phyloP scores from a whole-genome alignment of 1,139 yeast species.

The Meyerozyma elateridarum region DNA sequence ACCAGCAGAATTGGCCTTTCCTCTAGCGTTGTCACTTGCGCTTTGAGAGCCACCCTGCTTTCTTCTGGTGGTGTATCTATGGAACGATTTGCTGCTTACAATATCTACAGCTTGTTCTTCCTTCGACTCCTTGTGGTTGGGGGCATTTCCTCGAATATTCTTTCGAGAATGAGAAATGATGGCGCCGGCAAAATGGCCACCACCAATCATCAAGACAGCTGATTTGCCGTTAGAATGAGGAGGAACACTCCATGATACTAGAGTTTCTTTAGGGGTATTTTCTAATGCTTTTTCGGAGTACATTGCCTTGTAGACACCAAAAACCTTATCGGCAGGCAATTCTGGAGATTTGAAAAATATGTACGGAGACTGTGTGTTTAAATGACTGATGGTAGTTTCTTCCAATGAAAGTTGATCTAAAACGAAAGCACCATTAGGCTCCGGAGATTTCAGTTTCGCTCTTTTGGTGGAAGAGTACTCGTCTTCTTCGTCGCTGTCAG shows the following conservation, averaged over 20 bases:
- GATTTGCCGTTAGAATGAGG: conserved; percentile 36
- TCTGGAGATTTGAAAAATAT: conserved; percentile 48
- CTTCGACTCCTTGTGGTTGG: conserved; percentile 36
- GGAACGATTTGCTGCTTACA: conserved; percentile 79
- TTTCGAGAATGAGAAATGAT: conserved; percentile 69
- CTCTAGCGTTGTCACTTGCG: conserved; percentile 85
- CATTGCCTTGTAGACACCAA: conserved; percentile 70
- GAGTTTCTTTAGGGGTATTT: conserved; percentile 38
- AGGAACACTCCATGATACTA: conserved; percentile 25
- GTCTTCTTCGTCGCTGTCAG: conserved; percentile 24
- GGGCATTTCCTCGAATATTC: conserved; percentile 50
- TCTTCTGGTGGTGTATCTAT: conserved; percentile 91
- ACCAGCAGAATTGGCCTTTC: conserved; percentile 97
- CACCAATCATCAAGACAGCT: conserved; percentile 90
- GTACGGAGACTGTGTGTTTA: conserved; percentile 63
- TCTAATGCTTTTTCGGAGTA: conserved; percentile 35
- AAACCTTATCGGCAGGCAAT: conserved; percentile 43
- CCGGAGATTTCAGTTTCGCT: conserved; percentile 12
- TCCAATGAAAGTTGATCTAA: conserved; percentile 29
- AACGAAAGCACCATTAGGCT: conserved; percentile 25
- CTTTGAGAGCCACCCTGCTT: conserved; percentile 98
- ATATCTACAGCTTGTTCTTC: conserved; percentile 62
- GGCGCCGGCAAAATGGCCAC: conserved; percentile 98
- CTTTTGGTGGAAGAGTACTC: too few relatives aligned
- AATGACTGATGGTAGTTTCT: conserved; percentile 40